Evolutionary conservation across 2,329 filamentous ascomycete genomes (phyloP), one percentile per base, ranked within the genome.

Genomic region (Teratosphaeria pseudoeucalypti): DNA sequence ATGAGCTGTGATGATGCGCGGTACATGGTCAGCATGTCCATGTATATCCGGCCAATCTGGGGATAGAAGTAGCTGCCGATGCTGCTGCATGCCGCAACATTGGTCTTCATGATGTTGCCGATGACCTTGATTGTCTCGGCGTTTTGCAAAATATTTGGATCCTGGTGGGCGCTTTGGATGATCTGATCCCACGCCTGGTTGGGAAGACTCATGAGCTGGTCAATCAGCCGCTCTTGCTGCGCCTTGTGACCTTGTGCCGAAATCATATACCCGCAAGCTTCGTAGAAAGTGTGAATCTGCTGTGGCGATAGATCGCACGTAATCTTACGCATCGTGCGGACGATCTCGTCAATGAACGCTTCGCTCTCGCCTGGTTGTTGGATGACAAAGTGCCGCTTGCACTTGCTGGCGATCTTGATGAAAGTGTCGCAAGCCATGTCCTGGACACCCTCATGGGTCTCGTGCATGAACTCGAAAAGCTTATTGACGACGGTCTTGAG

Each of bases 381-480:
- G 16, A 92, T 92, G 63, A 99, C 94, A 73, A 99, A 99, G 75
- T 99, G 95, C 60, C 94, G 87, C 72, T 94, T 89, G 78, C 94
- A 99, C 75, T 97, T 95, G 74, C 95, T 92, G 29, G 94, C 95
- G 72, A 99, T 99, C 81, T 99, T 99, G 77, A 99, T 99, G 71
- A 99, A 99, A 0, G 94, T 99, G 76, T 99, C 95, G 74, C 94
- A 99, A 70, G 94, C 94, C 95, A 99, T 99, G 76, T 99, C 94
- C 77, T 99, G 95, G 29, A 99, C 94, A 86, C 89, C 94, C 79
- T 99, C 94, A 71, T 99, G 94, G 1, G 94, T 97, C 76, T 99
- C 94, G 74, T 99, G 94, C 94, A 99, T 99, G 73, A 99, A 99
- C 78, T 99, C 94, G 70, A 99, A 99, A 5, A 99, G 83, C 79